Conservation (phyloP, 352 stramenopile species). For the Peronospora belbahrii region DNA sequence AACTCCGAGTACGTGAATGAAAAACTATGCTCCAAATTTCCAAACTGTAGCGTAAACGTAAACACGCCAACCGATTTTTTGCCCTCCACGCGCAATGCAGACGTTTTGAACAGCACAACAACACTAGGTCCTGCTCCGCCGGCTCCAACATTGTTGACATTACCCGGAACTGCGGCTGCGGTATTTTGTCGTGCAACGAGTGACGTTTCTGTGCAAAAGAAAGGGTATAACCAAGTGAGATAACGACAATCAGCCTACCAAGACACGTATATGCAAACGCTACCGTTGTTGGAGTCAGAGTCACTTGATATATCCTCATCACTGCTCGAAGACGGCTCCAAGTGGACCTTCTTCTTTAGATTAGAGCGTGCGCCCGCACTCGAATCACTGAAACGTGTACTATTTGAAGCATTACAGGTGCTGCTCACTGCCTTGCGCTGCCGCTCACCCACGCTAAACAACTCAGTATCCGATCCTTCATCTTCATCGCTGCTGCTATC, state of each 20-base stretch:
- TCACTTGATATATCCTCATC: conserved; percentile 27
- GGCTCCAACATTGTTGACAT: conserved; percentile 13
- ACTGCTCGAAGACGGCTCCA: conserved; percentile 11
- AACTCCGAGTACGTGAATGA: conserved; percentile 64
- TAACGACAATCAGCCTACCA: background rate
- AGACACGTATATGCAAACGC: background rate
- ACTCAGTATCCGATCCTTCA: conserved; percentile 34
- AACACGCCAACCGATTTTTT: conserved; percentile 64
- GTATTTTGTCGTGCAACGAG: conserved; percentile 22
- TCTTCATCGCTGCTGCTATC: conserved; percentile 61
- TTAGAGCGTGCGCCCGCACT: conserved; percentile 9
- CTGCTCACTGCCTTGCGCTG: conserved; percentile 20
- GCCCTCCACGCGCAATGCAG: conserved; percentile 43
- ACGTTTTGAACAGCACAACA: conserved; percentile 46
- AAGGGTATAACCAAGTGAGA: conserved; percentile 6
- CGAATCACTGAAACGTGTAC: conserved; percentile 17
- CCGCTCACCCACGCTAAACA: conserved; percentile 32
- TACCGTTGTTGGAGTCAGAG: conserved; percentile 28
- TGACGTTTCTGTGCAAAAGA: conserved; percentile 13
- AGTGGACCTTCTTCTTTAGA: conserved; percentile 6
- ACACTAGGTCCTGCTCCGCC: conserved; percentile 21
- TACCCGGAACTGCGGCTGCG: conserved; percentile 16
- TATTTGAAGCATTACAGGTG: conserved; percentile 4
- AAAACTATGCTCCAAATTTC: conserved; percentile 43
- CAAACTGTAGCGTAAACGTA: conserved; percentile 52